Evolutionary conservation across 2,329 filamentous ascomycete genomes (phyloP).

Genomic region (Pseudocercospora crystallina): DNA sequence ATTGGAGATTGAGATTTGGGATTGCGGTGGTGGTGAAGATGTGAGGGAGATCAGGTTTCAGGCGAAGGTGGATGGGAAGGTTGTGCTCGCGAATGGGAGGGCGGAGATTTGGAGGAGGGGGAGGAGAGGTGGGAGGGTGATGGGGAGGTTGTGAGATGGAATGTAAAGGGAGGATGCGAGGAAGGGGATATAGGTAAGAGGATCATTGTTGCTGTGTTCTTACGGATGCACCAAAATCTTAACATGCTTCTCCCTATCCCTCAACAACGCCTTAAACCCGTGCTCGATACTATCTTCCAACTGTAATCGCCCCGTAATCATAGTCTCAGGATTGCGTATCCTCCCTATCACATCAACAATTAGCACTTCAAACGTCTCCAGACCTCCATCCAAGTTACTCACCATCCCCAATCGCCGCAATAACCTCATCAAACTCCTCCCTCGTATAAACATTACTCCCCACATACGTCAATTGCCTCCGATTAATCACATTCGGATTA

Average conservation of each 20-base stretch:
- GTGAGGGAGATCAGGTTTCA: conserved; percentile 38
- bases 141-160: neutral
- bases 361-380: neutral
- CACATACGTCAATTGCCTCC: neutral
- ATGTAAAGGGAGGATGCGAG: too few relatives aligned
- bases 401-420: neutral
- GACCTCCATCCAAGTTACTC: neutral
- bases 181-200: too few relatives aligned
- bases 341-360: neutral
- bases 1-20: conserved; percentile 77
- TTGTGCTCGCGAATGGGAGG: conserved; percentile 13
- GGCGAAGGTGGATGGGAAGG: conserved; percentile 6
- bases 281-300: neutral
- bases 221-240: neutral
- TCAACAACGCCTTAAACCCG: neutral
- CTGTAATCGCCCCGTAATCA: neutral
- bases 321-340: neutral
- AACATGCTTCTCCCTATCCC: neutral
- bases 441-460: conserved; percentile 3
- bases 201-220: neutral
- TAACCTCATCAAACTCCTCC: conserved; percentile 2
- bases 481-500: neutral
- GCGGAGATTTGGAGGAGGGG: neutral
- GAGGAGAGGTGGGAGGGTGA: neutral
- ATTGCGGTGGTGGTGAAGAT: conserved; percentile 44